Evolutionary conservation across 495 filamentous ascomycete genomes (phyloP).

Genomic region (Daldinia childiae): DNA sequence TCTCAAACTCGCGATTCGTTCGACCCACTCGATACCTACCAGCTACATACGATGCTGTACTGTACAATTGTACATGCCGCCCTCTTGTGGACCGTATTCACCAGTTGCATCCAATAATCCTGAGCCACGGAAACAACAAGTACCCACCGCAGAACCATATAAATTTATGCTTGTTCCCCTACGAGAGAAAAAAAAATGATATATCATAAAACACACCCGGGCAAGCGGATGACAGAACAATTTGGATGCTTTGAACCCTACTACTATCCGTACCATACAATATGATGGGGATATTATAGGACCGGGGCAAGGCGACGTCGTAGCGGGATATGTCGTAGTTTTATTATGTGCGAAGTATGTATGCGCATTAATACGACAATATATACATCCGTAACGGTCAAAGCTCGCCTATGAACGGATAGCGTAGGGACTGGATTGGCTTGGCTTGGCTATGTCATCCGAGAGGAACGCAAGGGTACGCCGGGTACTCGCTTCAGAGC

Average conservation of each 20-base stretch:
- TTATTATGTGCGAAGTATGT: constrained; percentile 22
- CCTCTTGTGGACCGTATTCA: constrained; percentile 23
- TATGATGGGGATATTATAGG: constrained; percentile 31
- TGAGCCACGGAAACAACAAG: constrained; percentile 47
- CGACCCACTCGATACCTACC: constrained; percentile 9
- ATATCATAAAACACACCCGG: constrained; percentile 37
- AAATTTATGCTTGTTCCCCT: constrained; percentile 31
- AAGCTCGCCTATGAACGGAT: constrained; percentile 21
- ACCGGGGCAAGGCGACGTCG: constrained; percentile 15
- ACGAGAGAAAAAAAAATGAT: constrained; percentile 33
- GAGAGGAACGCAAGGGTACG: constrained; percentile 30
- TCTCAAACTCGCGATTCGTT: constrained; percentile 23
- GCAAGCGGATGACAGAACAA: constrained; percentile 5
- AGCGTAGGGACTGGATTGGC: constrained; percentile 8
- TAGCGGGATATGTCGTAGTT: constrained; percentile 39
- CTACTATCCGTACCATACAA: constrained; percentile 26
- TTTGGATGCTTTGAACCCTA: constrained; percentile 3
- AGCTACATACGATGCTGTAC: constrained; percentile 16
- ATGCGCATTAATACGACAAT: constrained; percentile 29
- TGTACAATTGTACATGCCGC: constrained; percentile 16
- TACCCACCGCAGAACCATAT: constrained; percentile 43
- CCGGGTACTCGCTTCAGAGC: constrained; percentile 35
- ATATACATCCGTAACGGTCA: constrained; percentile 29
- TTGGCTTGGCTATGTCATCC: constrained; percentile 24
- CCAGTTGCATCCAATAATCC: constrained; percentile 44